A percentile compares a stretch with the other conserved stretches of the same genome.
Evolutionary conservation across 352 stramenopile species (phyloP).

Genomic region (Pythium oligandrum): DNA sequence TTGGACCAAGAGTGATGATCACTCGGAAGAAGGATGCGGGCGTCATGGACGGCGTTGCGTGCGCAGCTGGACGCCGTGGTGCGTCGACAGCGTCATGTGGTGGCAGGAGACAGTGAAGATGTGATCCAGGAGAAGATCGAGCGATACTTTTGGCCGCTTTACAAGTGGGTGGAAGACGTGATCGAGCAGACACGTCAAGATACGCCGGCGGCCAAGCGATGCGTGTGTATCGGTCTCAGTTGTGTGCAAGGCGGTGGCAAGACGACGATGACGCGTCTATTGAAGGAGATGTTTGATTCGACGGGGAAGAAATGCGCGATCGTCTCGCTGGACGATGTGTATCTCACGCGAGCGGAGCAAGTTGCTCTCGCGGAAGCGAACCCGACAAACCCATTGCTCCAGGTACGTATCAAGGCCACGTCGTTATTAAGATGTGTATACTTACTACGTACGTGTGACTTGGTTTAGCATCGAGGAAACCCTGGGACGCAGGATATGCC

Average conservation of each 20-base stretch:
- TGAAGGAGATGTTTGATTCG: constrained; percentile 52
- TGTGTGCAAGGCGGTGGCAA: constrained; percentile 84
- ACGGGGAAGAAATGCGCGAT: constrained; percentile 62
- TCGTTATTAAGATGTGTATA: no score
- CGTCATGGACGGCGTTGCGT: constrained; percentile 13
- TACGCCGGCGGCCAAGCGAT: constrained; percentile 8
- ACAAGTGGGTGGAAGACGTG: constrained; percentile 60
- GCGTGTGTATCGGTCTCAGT: constrained; percentile 73
- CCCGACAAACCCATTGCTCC: constrained; percentile 63
- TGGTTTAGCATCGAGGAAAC: constrained; percentile 65
- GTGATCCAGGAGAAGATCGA: constrained; percentile 46
- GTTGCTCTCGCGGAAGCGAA: constrained; percentile 53
- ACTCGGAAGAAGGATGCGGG: no score
- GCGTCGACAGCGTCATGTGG: constrained; percentile 30
- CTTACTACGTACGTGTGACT: not conserved
- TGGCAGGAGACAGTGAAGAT: constrained; percentile 24
- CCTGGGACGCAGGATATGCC: constrained; percentile 76
- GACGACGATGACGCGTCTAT: constrained; percentile 70
- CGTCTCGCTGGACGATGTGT: constrained; percentile 83
- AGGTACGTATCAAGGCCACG: constrained; percentile 28
- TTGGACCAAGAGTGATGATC: no score
- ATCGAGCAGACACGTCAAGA: constrained; percentile 27
- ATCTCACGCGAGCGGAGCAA: constrained; percentile 64
- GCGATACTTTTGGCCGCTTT: constrained; percentile 75
- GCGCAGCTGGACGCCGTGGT: constrained; percentile 54